A percentile compares a stretch with the other conserved stretches of the same genome.
Conservation (phyloP, 495 filamentous ascomycete genomes). For the Penicillium taxi region DNA sequence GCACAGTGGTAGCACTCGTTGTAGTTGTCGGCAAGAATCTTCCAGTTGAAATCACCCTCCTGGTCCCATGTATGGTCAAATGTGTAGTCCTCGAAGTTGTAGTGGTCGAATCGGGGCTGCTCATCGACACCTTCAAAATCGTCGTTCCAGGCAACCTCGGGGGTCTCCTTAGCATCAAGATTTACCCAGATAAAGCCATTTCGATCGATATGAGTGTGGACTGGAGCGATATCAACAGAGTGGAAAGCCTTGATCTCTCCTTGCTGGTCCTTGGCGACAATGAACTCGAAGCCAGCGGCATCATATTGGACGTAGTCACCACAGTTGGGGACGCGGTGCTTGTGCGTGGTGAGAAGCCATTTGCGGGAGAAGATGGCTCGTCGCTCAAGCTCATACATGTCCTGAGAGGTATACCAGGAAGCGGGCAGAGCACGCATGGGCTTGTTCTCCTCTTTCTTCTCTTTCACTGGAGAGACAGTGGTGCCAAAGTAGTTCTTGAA, state of each 20-base stretch:
- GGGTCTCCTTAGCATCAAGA: slow-evolving; percentile 27
- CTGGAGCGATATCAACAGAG: slow-evolving; percentile 33
- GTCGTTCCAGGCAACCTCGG: slow-evolving; percentile 34
- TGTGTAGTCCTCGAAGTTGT: slow-evolving; percentile 38
- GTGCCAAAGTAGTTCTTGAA: slow-evolving; percentile 25
- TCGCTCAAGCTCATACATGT: slow-evolving; percentile 42
- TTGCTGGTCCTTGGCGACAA: slow-evolving; percentile 34
- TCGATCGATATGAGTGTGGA: slow-evolving; percentile 37
- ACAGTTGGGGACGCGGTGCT: slow-evolving; percentile 31
- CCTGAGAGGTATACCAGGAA: slow-evolving; percentile 38
- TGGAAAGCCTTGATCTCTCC: slow-evolving; percentile 42
- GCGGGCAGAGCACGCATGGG: slow-evolving; percentile 36
- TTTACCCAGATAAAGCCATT: slow-evolving; percentile 46
- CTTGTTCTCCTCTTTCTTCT: slow-evolving; percentile 12
- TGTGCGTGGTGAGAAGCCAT: slow-evolving; percentile 46
- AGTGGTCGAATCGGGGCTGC: slow-evolving; percentile 33
- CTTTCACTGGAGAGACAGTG: slow-evolving; percentile 5
- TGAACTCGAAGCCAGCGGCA: slow-evolving; percentile 39
- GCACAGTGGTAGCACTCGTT: slow-evolving; percentile 48
- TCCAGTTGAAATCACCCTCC: slow-evolving; percentile 44
- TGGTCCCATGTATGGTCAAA: slow-evolving; percentile 43
- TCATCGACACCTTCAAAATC: slow-evolving; percentile 35
- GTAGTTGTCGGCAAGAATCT: slow-evolving; percentile 43
- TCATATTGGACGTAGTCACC: slow-evolving; percentile 41
- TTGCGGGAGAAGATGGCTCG: slow-evolving; percentile 41